Evolutionary conservation across 768 basidiomycete genomes (phyloP).

Genomic region (Panaeolus papilionaceus): DNA sequence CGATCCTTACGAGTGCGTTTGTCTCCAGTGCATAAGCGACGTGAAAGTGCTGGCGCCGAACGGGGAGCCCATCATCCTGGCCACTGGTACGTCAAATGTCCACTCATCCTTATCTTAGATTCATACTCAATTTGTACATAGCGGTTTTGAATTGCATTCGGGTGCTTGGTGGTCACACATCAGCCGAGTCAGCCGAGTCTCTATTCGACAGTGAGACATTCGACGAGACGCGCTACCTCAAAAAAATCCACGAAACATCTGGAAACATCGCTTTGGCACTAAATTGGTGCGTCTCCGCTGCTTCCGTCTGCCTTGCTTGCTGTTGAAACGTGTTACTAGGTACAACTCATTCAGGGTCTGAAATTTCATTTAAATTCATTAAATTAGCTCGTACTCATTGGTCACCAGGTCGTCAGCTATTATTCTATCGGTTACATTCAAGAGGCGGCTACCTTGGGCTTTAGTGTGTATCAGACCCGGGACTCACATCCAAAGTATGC

Average conservation of each 20-base stretch:
- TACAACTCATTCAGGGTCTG: slow-evolving; percentile 70
- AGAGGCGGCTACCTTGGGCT: slow-evolving; percentile 69
- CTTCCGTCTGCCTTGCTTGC: not conserved
- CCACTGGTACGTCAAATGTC: slow-evolving; percentile 48
- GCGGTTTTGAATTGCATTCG: slow-evolving; percentile 69
- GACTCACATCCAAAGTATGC: slow-evolving; percentile 69
- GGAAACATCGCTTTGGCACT: slow-evolving; percentile 58
- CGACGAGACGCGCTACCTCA: slow-evolving; percentile 59
- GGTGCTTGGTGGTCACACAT: slow-evolving; percentile 66
- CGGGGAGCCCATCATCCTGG: slow-evolving; percentile 58
- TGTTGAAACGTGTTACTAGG: slow-evolving; percentile 38
- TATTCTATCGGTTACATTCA: slow-evolving; percentile 65
- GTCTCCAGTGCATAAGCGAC: slow-evolving; percentile 59
- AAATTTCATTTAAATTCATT: not conserved
- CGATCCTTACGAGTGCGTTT: not conserved
- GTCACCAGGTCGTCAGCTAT: slow-evolving; percentile 59
- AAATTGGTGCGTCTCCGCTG: slow-evolving; percentile 55
- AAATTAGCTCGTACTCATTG: slow-evolving; percentile 11
- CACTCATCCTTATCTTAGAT: not conserved
- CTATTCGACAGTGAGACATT: slow-evolving; percentile 68
- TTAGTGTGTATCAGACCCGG: slow-evolving; percentile 63
- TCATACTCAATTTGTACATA: slow-evolving; percentile 26
- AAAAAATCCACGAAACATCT: slow-evolving; percentile 46
- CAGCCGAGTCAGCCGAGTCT: slow-evolving; percentile 51
- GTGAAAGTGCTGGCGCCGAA: slow-evolving; percentile 61